These are phyloP conservation scores for Lipomyces yamadae DNA, from an alignment of 805 yeast genomes.

Conservation along the genomic window DNA sequence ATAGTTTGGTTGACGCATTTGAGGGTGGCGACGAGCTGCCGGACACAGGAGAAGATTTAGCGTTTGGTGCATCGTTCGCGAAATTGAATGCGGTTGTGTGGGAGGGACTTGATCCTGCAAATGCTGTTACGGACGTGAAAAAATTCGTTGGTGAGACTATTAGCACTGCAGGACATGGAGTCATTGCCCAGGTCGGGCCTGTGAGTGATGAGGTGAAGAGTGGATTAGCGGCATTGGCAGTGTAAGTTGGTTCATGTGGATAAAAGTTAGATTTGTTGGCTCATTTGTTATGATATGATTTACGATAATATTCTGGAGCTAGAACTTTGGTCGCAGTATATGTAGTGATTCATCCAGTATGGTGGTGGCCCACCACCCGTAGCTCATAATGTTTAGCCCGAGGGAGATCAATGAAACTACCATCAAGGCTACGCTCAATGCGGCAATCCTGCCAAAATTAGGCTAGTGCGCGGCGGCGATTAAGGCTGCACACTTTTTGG, in stretches of 20 bases:
- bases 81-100: slow-evolving; percentile 66
- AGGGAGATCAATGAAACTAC: no score
- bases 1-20: slow-evolving; percentile 29
- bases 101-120: slow-evolving; percentile 71
- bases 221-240: slow-evolving; percentile 3
- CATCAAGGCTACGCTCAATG: not conserved
- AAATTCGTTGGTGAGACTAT: slow-evolving; percentile 18
- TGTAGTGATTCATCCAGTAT: no score
- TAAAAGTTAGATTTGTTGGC: not conserved
- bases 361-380: no score
- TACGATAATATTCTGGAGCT: not conserved
- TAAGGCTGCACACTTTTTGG: not conserved
- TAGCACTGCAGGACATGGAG: not conserved
- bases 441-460: not conserved
- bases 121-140: slow-evolving; percentile 19
- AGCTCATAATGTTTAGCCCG: no score
- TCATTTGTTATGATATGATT: not conserved
- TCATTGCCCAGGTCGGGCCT: slow-evolving; percentile 1
- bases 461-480: not conserved
- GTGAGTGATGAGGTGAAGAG: slow-evolving; percentile 4
- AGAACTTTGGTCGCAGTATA: not conserved
- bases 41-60: slow-evolving; percentile 57
- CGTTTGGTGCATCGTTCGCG: slow-evolving; percentile 88
- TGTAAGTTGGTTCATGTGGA: not conserved
- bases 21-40: slow-evolving; percentile 46